phyloP scores from a whole-genome alignment of 116 monocot species.

The Iris pallida region DNA sequence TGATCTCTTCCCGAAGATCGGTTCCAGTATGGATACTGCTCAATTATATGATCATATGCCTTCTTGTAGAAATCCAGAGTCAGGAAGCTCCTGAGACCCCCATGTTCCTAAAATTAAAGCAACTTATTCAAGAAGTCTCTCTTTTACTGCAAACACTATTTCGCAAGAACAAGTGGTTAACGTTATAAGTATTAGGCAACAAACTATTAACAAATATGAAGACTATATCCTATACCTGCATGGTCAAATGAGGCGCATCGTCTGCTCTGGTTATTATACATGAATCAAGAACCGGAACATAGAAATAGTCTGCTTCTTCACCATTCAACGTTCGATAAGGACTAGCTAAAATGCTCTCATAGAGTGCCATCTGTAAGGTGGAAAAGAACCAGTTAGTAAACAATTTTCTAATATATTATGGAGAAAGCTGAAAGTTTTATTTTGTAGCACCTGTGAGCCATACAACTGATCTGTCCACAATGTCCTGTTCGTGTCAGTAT shows the following conservation, averaged over 20 bases:
- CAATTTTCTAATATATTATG: background rate
- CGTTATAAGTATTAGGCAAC: background rate
- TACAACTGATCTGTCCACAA: conserved; percentile 77
- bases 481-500: conserved; percentile 71
- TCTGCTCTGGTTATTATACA: conserved; percentile 78
- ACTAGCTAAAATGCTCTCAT: conserved; percentile 88
- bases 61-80: conserved; percentile 75
- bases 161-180: background rate
- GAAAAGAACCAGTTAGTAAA: conserved; percentile 7
- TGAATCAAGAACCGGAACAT: conserved; percentile 86
- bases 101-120: conserved; percentile 40
- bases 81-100: conserved; percentile 54
- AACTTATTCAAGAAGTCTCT: background rate
- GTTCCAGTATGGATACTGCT: conserved; percentile 91
- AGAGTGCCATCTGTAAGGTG: conserved; percentile 74
- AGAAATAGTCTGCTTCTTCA: conserved; percentile 95
- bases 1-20: conserved; percentile 87
- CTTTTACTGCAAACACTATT: background rate
- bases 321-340: conserved; percentile 86
- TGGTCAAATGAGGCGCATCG: conserved; percentile 70
- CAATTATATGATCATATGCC: conserved; percentile 72
- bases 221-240: conserved; percentile 33
- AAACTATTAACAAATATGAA: background rate
- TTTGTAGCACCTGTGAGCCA: conserved; percentile 66
- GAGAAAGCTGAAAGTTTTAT: background rate